Evolutionary conservation across 2,329 filamentous ascomycete species (phyloP).

Genomic region (Teratosphaeria viscida): DNA sequence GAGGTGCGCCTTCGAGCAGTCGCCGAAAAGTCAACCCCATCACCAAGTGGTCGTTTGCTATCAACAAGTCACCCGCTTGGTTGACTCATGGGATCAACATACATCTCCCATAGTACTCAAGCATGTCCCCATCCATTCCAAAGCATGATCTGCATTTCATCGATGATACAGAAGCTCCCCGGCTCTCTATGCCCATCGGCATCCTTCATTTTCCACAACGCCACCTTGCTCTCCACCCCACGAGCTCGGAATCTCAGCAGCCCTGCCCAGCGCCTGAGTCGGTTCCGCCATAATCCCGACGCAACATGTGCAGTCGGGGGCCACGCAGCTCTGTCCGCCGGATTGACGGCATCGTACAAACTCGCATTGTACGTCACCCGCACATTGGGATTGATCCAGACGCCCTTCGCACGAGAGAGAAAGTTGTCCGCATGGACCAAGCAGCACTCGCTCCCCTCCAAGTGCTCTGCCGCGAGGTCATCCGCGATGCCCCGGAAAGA

Average conservation of each 20-base stretch:
- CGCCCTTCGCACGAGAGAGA: constrained; percentile 40
- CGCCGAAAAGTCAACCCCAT: too few species aligned
- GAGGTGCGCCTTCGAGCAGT: too few species aligned
- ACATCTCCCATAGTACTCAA: constrained; percentile 6
- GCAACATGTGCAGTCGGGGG: constrained; percentile 5
- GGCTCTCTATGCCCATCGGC: constrained; percentile 11
- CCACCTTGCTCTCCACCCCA: not conserved
- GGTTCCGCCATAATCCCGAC: constrained; percentile 16
- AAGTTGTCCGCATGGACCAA: constrained; percentile 65
- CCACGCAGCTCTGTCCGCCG: constrained; percentile 5
- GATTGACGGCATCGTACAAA: constrained; percentile 18
- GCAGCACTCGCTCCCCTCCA: constrained; percentile 73
- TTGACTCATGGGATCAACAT: too few species aligned
- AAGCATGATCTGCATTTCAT: constrained; percentile 30
- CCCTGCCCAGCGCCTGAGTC: constrained; percentile 7
- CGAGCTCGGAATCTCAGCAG: not conserved
- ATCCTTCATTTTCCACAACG: constrained; percentile 5
- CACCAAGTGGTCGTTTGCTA: too few species aligned
- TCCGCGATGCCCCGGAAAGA: constrained; percentile 57
- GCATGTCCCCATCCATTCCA: constrained; percentile 29
- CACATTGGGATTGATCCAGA: constrained; percentile 60
- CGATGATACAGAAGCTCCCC: constrained; percentile 25
- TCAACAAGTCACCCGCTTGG: too few species aligned
- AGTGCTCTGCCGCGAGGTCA: constrained; percentile 47
- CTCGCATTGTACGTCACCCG: constrained; percentile 50